Evolutionary conservation across 768 basidiomycete genomes (phyloP), one percentile per base, ranked within the genome.

Genomic region (Chalciporus pseudorubinellus): DNA sequence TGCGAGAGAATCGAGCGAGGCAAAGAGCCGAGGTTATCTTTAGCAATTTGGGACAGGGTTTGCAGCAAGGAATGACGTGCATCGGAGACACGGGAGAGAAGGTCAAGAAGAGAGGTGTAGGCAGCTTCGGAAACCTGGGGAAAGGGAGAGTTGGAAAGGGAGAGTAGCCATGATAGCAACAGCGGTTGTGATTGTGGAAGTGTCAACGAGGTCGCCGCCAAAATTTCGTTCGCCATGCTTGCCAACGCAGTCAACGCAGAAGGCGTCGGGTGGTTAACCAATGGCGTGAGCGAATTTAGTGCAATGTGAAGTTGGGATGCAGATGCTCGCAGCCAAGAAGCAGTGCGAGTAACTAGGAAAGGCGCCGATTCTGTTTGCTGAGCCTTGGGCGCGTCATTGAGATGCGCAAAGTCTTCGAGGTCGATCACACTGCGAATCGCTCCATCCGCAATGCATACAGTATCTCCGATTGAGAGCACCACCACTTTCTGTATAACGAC

Each of bases 231-330:
- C 3, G 88, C 83, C 60, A 91, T 79, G 1, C 69, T 61, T 22
- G 73, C 70, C 9, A 95, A 71, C 0, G 82, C 82, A 19, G 69
- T 56, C 13, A 88, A 78, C 6, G 88, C 91, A 4, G 73, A 67
- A 3, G 87, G 76, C 1, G 81, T 89, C 12, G 86, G 83, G 62
- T 95, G 92, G 3, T 80, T 77, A 12, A 87, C 69, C 12, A 92
- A 75, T 1, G 86, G 77, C 1, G 86, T 79, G 18, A 98, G 72
- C 0, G 85, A 74, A 57, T 91, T 89, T 46, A 98, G 65, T 8
- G 93, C 91, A 20, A 92, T 85, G 41, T 88, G 82, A 11, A 98
- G 71, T 61, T 97, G 93, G 6, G 90, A 79, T 2, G 89, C 75
- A 1, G 92, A 93, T 31, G 81, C 92, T 19, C 77, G 78, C 39